Base-by-base conservation (phyloP, 2,329 filamentous ascomycete species). In the Rugonectria rugulosa region DNA sequence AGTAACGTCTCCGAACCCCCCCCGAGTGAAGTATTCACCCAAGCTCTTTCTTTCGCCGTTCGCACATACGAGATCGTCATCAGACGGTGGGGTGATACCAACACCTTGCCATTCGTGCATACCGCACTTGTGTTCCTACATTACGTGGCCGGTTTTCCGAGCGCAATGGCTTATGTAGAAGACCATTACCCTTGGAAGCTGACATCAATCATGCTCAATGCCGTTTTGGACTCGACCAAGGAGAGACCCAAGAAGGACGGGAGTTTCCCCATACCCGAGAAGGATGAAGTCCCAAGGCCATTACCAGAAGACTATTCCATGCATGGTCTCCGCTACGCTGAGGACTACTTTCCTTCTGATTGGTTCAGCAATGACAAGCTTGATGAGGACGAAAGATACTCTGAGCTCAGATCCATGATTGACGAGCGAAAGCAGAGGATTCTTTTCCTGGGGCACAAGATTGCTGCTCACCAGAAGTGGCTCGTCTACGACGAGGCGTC, bases 101-200 rank as follows among this genome's bases (percentile, higher is more conserved):
- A 87, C 57, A 80, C 85, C 3, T 73, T 89, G 2, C 81, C 87
- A 0, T 89, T 84, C 64, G 65, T 89, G 0, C 87, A 91, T 60
- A 79, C 85, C 0, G 79, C 81, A 5, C 72, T 91, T 23, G 80
- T 83, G 0, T 90, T 88, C 61, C 67, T 90, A 7, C 64, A 72
- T 2, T 75, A 79, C 20, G 68, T 86, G 41, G 72, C 74, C 1
- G 68, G 69, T 7, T 72, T 71, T 6, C 75, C 76, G 0, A 66
- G 68, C 1, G 81, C 78, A 0, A 80, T 80, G 71, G 68, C 54
- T 14, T 70, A 75, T 15, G 68, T 84, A 3, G 79, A 81, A 38
- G 56, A 61, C 2, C 65, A 72, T 0, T 74, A 83, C 21, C 83
- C 85, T 0, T 89, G 86, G 86, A 73, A 77, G 27, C 66, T 70